Base-by-base conservation (phyloP, 495 filamentous ascomycete species). In the Trichoderma reesei region DNA sequence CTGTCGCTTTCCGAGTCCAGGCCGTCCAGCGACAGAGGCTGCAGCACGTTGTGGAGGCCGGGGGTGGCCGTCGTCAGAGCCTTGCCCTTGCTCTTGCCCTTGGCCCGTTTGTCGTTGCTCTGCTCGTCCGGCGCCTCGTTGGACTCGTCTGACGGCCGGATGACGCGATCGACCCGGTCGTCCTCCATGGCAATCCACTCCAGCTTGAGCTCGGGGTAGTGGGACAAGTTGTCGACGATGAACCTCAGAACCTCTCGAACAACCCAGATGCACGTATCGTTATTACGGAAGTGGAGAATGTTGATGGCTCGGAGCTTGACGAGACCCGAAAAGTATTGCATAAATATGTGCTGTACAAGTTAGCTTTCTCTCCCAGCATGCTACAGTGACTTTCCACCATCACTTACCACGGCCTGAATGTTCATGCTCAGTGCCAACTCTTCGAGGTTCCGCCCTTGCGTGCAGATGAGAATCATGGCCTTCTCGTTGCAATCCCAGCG, bases 401-500 rank as follows among this genome's bases (percentile, higher is more conserved):
- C n/a, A 73, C 83, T 73, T 77, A 86, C 84, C 60, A 84, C 74
- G 36, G 72, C 72, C 16, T 68, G 67, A 59, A 80, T 76, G 59
- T 75, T 78, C 72, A 86, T 76, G 64, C 73, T 80, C 60, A 79
- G 73, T 36, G 80, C 78, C 54, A 88, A 68, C 69, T 88, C 85
- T 62, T 79, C 71, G 16, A 88, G 67, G 6, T 71, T 65, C 41
- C 67, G 74, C 8, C 77, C 85, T 39, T 68, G 70, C n/a, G 66
- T 69, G 61, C 81, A 80, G 7, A 87, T 68, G 3, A 83, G 66
- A 65, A 73, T 65, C 16, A 82, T 71, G 7, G 80, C 73, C 68
- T 80, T 78, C 10, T 76, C 68, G 62, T 86, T 73, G 5, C 83
- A 41, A 66, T 85, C 83, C 85, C 85, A 88, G 5, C 69, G 66